phyloP scores from a whole-genome alignment of 176 grass and related monocot species.

The Aechmea fasciata region DNA sequence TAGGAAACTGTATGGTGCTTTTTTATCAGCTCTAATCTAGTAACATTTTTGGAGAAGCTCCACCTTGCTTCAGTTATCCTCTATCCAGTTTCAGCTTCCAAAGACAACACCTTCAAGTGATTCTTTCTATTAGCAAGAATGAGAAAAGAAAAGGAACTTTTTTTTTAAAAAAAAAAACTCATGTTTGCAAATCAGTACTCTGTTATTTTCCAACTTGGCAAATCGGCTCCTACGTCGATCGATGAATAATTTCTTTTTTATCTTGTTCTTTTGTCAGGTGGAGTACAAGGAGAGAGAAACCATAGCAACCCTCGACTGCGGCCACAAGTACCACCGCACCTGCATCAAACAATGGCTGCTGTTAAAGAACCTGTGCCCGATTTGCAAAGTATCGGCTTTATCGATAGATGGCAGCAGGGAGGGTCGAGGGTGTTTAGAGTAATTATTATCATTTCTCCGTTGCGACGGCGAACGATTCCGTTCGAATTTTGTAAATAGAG shows the following conservation, averaged over 20 bases:
- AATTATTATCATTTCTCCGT: constrained; percentile 15
- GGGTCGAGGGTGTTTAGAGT: constrained; percentile 14
- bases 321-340: constrained; percentile 37
- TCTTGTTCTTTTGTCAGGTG: constrained; percentile 31
- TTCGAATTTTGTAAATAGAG: constrained; percentile 37
- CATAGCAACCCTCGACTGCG: constrained; percentile 40
- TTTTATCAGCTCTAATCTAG: too few species aligned
- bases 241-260: background rate
- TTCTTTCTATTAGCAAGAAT: too few species aligned
- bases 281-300: constrained; percentile 34
- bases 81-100: too few species aligned
- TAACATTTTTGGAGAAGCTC: too few species aligned
- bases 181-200: background rate
- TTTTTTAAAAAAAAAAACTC: background rate
- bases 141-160: too few species aligned
- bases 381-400: constrained; percentile 55
- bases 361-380: constrained; percentile 61
- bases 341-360: constrained; percentile 61
- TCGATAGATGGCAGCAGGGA: constrained; percentile 26
- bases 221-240: background rate
- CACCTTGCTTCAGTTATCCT: too few species aligned
- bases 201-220: background rate
- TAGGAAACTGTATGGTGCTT: too few species aligned
- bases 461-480: constrained; percentile 7
- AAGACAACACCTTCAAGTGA: too few species aligned